A percentile compares a stretch with the other conserved stretches of the same genome.
phyloP scores from a whole-genome alignment of 306 rosid species.

The Sesbania bispinosa region DNA sequence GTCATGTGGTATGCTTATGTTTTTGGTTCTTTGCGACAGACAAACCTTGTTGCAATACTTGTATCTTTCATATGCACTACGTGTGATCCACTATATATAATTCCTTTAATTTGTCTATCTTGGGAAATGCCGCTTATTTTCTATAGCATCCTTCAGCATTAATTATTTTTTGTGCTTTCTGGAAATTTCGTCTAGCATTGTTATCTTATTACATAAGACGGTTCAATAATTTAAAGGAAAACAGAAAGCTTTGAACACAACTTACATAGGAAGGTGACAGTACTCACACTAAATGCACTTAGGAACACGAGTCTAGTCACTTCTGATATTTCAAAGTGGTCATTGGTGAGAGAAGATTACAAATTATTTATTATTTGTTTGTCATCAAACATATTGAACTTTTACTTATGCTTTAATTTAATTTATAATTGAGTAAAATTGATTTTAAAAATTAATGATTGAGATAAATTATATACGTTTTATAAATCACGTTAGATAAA shows the following conservation, averaged over 20 bases:
- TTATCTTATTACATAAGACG: too few species aligned
- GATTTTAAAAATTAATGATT: too few species aligned
- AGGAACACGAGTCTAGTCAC: background rate
- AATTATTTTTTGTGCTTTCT: constrained; percentile 11
- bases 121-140: constrained; percentile 6
- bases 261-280: too few species aligned
- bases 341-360: too few species aligned
- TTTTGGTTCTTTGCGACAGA: constrained; percentile 17
- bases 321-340: too few species aligned
- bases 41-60: constrained; percentile 15
- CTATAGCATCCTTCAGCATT: background rate
- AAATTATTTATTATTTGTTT: too few species aligned
- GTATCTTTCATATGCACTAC: background rate
- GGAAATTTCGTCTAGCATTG: background rate
- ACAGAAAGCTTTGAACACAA: background rate
- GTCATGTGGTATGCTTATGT: constrained; percentile 14
- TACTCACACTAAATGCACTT: background rate
- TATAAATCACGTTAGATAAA: too few species aligned
- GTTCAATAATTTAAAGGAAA: background rate
- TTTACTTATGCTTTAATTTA: too few species aligned
- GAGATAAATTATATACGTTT: too few species aligned
- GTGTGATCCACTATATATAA: constrained; percentile 12
- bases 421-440: too few species aligned
- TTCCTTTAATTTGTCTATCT: background rate
- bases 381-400: too few species aligned